Percentiles rank a stretch among this genome's conserved stretches.
Evolutionary conservation across 2,329 filamentous ascomycete species (phyloP).

Genomic region (Penicillium sp.): DNA sequence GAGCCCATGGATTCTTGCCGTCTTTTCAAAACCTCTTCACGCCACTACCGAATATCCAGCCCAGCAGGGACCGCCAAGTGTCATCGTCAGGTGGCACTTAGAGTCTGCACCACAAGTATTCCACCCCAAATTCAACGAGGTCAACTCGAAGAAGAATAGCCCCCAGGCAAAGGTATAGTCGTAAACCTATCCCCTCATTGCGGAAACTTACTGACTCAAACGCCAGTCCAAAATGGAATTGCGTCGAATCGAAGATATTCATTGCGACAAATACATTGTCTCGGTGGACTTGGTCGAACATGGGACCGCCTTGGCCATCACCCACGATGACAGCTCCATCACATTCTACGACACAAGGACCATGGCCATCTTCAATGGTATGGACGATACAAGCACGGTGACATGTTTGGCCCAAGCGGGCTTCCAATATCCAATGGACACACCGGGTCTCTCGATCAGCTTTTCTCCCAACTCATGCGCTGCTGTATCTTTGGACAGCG

Average conservation of each 20-base stretch:
- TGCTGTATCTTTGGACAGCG: slow-evolving; percentile 37
- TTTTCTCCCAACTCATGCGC: slow-evolving; percentile 48
- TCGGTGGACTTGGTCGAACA: slow-evolving; percentile 66
- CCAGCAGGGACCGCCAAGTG: slow-evolving; percentile 65
- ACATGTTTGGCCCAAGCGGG: slow-evolving; percentile 72
- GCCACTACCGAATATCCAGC: slow-evolving; percentile 55
- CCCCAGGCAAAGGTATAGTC: slow-evolving; percentile 37
- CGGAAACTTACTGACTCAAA: slow-evolving; percentile 13
- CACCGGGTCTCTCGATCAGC: slow-evolving; percentile 55
- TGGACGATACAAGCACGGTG: slow-evolving; percentile 63
- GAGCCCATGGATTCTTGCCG: slow-evolving; percentile 65
- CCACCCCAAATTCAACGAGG: slow-evolving; percentile 74
- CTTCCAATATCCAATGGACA: slow-evolving; percentile 67
- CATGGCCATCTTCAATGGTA: slow-evolving; percentile 66
- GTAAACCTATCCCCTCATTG: not conserved
- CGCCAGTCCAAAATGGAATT: slow-evolving; percentile 51
- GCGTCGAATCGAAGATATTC: slow-evolving; percentile 64
- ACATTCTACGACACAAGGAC: slow-evolving; percentile 75
- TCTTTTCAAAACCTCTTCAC: slow-evolving; percentile 63
- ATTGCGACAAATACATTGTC: slow-evolving; percentile 68
- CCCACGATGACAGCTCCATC: slow-evolving; percentile 75
- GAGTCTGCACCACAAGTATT: slow-evolving; percentile 63
- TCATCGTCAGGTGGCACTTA: slow-evolving; percentile 80
- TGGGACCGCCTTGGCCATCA: slow-evolving; percentile 68
- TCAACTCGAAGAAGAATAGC: slow-evolving; percentile 64